Base-by-base conservation (phyloP, 2,329 filamentous ascomycete genomes). In the Corinectria fuckeliana region DNA sequence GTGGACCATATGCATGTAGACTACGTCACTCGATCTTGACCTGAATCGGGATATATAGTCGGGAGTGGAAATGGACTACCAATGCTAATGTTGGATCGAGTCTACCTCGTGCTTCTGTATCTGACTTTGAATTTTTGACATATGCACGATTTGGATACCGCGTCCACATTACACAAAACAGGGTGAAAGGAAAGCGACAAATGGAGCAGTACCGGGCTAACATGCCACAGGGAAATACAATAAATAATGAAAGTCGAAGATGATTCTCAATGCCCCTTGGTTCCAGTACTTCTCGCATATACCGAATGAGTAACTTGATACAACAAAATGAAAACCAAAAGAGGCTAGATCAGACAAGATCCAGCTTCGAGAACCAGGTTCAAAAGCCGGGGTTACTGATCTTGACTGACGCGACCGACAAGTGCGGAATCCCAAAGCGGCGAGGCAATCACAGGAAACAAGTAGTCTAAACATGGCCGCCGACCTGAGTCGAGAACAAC, bases 1-100 rank as follows among this genome's bases (percentile, higher is more conserved):
- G 66, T 69, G 66, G 66, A 67, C 60, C 66, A 58, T 36, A 52
- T 62, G 49, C 36, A 58, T 67, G 16, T 60, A n/a, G n/a, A n/a
- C n/a, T n/a, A 65, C 60, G 62, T 67, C 66, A 69, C 51, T 32
- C 18, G 20, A 61, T 48, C 52, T 60, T 54, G 51, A 52, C 61
- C 48, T 45, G 47, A 50, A 57, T 57, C 54, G 54, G 34, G 49
- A 52, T 47, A 23, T 26, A 20, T 18, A 52, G 32, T 39, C 26
- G 30, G 16, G 47, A 41, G 32, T 47, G 48, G 48, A 51, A 41
- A n/a, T 38, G 26, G 48, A 51, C 32, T 18, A 38, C 11, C 16
- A 21, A 34, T 23, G 48, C 32, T 4, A 18, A 45, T 25, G 23
- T 41, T 28, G 49, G 23, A 50, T 23, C 13, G 30, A 25, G n/a